phyloP scores from a whole-genome alignment of 2,329 filamentous ascomycete species.

The Fusarium bactridioides region DNA sequence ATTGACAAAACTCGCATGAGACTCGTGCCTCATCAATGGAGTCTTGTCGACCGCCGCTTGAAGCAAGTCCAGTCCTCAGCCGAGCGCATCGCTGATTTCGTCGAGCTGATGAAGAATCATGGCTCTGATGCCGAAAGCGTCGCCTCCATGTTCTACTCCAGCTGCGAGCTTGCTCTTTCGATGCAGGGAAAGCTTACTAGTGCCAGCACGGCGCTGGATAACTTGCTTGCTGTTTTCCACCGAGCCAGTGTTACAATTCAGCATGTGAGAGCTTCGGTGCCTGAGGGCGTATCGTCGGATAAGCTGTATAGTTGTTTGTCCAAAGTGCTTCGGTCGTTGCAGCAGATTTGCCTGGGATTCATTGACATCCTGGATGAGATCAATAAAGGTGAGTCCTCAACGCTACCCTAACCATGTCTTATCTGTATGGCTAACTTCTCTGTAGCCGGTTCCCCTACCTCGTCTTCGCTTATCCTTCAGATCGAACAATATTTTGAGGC shows the following conservation, averaged over 20 bases:
- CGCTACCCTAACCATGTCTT: fast-evolving
- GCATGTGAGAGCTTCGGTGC: not conserved
- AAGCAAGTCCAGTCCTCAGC: not conserved
- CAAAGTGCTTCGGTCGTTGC: not conserved
- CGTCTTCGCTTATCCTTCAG: not conserved
- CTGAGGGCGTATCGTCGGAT: not conserved
- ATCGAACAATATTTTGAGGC: not conserved
- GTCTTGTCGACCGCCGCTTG: not conserved
- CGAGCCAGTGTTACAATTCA: not conserved
- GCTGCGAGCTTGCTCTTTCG: not conserved
- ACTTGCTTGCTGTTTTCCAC: not conserved
- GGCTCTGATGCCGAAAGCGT: not conserved
- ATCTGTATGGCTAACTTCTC: not conserved
- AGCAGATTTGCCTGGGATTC: not conserved
- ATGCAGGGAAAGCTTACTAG: not conserved
- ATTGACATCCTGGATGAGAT: not conserved
- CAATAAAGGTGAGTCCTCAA: not conserved
- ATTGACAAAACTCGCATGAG: not conserved
- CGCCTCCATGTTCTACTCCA: not conserved
- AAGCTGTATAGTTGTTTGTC: not conserved
- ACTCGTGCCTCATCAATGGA: not conserved
- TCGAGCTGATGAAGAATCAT: not conserved
- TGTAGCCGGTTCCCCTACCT: not conserved
- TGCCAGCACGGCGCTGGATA: not conserved
- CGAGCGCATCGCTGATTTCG: not conserved